Base-by-base conservation (phyloP, 1,284 basidiomycete genomes). In the Sutorius eximius region DNA sequence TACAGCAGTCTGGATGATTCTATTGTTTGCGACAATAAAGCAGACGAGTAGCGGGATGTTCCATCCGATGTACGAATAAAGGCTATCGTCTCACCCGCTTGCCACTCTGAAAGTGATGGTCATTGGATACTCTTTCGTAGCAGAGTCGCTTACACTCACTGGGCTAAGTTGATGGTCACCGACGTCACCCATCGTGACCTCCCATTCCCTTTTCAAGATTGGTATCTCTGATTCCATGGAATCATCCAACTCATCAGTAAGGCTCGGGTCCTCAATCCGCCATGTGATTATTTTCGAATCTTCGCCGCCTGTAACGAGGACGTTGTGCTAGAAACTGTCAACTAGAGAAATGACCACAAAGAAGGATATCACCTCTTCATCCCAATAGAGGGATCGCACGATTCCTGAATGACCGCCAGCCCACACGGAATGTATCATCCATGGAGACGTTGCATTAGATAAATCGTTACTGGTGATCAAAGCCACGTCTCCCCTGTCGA, bases 261-360 rank as follows among this genome's bases (percentile, higher is more conserved):
- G 6, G 27, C 11, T n/a, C 1, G 45, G 48, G 11, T 54, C 44
- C 43, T 64, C 57, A 16, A 56, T 57, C 9, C 74, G 63, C 85
- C 85, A 87, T 4, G 79, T 58, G 41, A 77, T 75, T 45, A 87
- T 71, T 56, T 77, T 81, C 0, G 76, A 71, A 57, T 87, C 85
- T 71, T 87, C 85, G 2, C 85, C 85, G 2, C 85, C 86, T 2
- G 82, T 83, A 5, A 86, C 62, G 11, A 87, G 62, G 3, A 80
- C 65, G 11, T 70, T 64, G 59, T 77, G 75, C 82, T 82, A 56
- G 18, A 51, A 54, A 45, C n/a, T 41, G 43, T 63, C 33, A 54
- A 43, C 48, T 7, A 15, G 41, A 41, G 29, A 18, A n/a, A 34
- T n/a, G n/a, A 36, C 41, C 36, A 49, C 13, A 5, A 67, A 37